Percentiles rank a stretch among this genome's conserved stretches.
phyloP scores from a whole-genome alignment of 192 early-diverging fungal genomes.

The Phycomyces blakesleeanus region DNA sequence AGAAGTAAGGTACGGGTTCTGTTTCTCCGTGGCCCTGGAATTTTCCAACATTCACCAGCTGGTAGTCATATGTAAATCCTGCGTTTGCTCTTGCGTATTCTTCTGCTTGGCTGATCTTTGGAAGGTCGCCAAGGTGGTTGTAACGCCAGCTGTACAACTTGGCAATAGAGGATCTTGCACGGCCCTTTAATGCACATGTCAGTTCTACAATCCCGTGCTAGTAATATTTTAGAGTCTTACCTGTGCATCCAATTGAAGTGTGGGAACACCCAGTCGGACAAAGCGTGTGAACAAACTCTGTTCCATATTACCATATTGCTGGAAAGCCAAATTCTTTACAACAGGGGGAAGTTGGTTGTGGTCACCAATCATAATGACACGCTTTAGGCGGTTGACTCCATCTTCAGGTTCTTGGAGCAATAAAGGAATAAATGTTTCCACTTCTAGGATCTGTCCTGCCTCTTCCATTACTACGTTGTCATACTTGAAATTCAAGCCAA shows the following conservation, averaged over 20 bases:
- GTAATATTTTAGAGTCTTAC: conserved; percentile 12
- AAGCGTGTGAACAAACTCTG: conserved; percentile 92
- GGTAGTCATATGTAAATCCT: conserved; percentile 84
- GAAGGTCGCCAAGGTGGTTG: conserved; percentile 65
- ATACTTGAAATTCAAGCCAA: conserved; percentile 89
- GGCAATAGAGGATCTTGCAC: conserved; percentile 76
- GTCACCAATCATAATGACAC: conserved; percentile 95
- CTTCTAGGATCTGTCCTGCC: conserved; percentile 90
- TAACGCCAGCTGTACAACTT: conserved; percentile 88
- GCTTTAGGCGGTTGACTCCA: conserved; percentile 66
- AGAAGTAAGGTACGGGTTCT: conserved; percentile 81
- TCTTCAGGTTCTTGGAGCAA: conserved; percentile 72
- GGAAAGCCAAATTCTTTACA: conserved; percentile 83
- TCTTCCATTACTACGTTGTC: conserved; percentile 98
- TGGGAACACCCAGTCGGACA: conserved; percentile 91
- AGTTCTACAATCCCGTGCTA: not conserved
- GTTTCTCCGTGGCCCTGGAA: conserved; percentile 79
- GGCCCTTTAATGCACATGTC: conserved; percentile 51
- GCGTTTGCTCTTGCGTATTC: conserved; percentile 74
- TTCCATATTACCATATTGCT: conserved; percentile 88
- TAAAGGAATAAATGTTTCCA: conserved; percentile 93
- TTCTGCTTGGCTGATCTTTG: conserved; percentile 32
- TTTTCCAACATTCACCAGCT: conserved; percentile 82
- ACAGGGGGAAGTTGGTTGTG: conserved; percentile 97
- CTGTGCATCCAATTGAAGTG: conserved; percentile 80